Evolutionary conservation across 129 eudicot genomes (phyloP), one percentile per base, ranked within the genome.

Genomic region (Lonicera japonica): DNA sequence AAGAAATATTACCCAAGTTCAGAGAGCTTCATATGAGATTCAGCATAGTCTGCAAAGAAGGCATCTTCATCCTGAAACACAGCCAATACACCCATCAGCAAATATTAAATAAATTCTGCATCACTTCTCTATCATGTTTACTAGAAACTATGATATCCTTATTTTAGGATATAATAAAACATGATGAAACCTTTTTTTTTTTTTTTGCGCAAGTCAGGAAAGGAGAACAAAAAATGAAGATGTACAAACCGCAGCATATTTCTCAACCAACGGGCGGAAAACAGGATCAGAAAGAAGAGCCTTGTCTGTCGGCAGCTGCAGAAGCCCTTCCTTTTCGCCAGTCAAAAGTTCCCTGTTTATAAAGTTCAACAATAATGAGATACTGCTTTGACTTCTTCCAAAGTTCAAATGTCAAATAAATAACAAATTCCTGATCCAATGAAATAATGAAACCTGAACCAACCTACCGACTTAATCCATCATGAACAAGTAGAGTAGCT

Each of bases 251-350:
- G 82, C 85, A 57, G 98, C 98, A 75, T 80, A 92, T 82, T 87
- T 92, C 70, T 92, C 98, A 56, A 92, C 95, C 11, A 84, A 77
- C 25, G 95, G 89, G 25, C 92, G 91, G 76, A 94, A 83, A 54
- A 24, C 72, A 17, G 92, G 84, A 65, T 94, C 99, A 18, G 43
- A 43, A 8, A 92, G 84, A 56, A 92, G 96, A 55, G 91, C 84
- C 79, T 92, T 92, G 81, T 92, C 98, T 21, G 88, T 65, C 64
- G 98, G 90, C 61, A 92, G 77, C 58, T 92, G 90, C 34, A 92
- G 50, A 55, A 92, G 91, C 48, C 95, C 96, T 39, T 71, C 95
- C 66, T 92, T 92, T 67, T 92, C 98, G 24, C 98, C 98, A 12
- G 75, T 77, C 56, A 87, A 60, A 10, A 92, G 98, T 79, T 92